Evolutionary conservation across 345 rosid species (phyloP).

Genomic region (Trapa bicornis): DNA sequence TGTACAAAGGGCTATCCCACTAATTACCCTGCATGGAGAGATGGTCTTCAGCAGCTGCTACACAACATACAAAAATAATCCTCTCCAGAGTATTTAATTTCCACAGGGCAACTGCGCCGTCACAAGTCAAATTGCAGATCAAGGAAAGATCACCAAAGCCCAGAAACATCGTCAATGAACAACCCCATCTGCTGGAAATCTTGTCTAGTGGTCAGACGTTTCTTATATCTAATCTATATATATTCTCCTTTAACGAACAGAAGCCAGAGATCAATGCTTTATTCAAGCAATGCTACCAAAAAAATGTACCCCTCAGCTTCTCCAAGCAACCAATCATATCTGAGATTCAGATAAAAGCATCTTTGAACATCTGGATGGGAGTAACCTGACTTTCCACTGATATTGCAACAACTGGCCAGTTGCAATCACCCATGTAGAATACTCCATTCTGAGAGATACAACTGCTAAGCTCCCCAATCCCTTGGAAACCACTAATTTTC

Average conservation of each 20-base stretch:
- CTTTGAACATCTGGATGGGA: neutral
- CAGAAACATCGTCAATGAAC: neutral
- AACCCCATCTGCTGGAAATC: neutral
- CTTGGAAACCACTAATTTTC: neutral
- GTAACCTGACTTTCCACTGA: neutral
- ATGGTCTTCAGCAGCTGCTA: neutral
- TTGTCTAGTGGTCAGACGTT: neutral
- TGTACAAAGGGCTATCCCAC: slow-evolving; percentile 4
- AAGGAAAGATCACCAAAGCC: neutral
- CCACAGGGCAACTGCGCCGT: neutral
- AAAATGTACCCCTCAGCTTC: neutral
- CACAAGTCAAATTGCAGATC: neutral
- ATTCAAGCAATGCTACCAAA: slow-evolving; percentile 4
- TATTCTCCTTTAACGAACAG: neutral
- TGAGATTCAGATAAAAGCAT: neutral
- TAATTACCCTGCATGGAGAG: neutral
- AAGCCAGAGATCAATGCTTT: neutral
- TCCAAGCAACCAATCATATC: slow-evolving; percentile 3
- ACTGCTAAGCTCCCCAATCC: neutral
- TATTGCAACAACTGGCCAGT: neutral
- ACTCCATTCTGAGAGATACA: neutral
- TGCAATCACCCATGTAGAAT: neutral
- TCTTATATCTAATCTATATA: neutral
- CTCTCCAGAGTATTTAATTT: neutral
- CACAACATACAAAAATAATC: slow-evolving; percentile 3